phyloP scores from a whole-genome alignment of 345 rosid genomes.

The Erodium maritimum region DNA sequence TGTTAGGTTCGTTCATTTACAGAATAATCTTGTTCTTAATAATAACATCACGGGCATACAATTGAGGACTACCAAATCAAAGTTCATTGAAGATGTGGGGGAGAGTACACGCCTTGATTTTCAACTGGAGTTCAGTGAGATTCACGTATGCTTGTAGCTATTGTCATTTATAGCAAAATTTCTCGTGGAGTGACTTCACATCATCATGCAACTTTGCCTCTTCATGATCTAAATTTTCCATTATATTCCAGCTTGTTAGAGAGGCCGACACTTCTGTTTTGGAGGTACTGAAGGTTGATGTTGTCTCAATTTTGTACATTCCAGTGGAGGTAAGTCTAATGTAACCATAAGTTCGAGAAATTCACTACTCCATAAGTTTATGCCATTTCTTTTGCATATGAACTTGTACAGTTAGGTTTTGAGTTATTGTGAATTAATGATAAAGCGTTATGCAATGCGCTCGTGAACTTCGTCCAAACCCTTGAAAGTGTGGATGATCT shows the following conservation, averaged over 20 bases:
- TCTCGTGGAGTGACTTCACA: not conserved
- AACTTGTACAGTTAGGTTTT: too few species aligned
- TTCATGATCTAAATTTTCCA: constrained; percentile 12
- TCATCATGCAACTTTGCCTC: constrained; percentile 10
- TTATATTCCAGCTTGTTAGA: constrained; percentile 63
- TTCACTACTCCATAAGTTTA: too few species aligned
- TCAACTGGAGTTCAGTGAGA: constrained; percentile 85
- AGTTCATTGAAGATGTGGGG: constrained; percentile 70
- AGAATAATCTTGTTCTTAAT: constrained; percentile 50
- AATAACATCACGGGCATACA: constrained; percentile 81
- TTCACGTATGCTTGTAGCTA: constrained; percentile 48
- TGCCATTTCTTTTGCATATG: too few species aligned
- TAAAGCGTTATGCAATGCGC: too few species aligned
- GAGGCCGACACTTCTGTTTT: constrained; percentile 63
- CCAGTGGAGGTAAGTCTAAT: constrained; percentile 54
- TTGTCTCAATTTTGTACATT: constrained; percentile 66
- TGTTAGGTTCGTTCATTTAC: constrained; percentile 58
- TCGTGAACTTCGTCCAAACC: too few species aligned
- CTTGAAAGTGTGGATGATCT: too few species aligned
- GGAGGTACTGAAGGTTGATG: constrained; percentile 85
- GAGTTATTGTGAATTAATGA: too few species aligned
- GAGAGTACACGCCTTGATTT: constrained; percentile 86
- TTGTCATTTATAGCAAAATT: too few species aligned
- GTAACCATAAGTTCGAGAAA: not conserved
- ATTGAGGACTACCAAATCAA: constrained; percentile 58